Percentiles rank a stretch among this genome's conserved stretches.
Conservation (phyloP, 257 asterid genomes). For the Marsdenia floribunda region DNA sequence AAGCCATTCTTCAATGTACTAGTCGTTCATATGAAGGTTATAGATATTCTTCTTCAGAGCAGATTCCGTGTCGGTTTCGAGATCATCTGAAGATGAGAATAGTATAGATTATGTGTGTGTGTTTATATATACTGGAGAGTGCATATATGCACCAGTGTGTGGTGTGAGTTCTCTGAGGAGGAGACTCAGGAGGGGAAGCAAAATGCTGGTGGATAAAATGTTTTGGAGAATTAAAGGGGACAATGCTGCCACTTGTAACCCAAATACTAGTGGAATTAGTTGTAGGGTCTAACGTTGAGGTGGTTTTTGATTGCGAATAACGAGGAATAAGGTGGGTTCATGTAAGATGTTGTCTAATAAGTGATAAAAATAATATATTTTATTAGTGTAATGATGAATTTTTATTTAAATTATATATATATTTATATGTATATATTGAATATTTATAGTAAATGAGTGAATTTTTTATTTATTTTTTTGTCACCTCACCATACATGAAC, state of each 20-base stretch:
- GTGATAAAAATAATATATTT: no score
- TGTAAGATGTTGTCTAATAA: no score
- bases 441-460: no score
- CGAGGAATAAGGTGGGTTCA: no score
- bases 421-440: no score
- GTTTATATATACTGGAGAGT: neutral
- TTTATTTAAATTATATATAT: no score
- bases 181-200: neutral
- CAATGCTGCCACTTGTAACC: neutral
- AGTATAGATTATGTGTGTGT: neutral
- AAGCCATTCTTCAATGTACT: slow-evolving; percentile 37
- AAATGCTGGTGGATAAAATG: slow-evolving; percentile 20
- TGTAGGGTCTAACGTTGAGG: slow-evolving; percentile 1
- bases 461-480: no score
- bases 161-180: slow-evolving; percentile 12
- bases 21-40: slow-evolving; percentile 10
- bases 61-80: neutral
- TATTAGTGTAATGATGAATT: no score
- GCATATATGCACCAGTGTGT: neutral
- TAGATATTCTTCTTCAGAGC: neutral
- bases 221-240: neutral
- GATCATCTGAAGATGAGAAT: slow-evolving; percentile 1
- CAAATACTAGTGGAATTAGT: neutral
- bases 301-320: no score
- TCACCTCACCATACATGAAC: no score